phyloP scores from a whole-genome alignment of 2,329 filamentous ascomycete species.

The Diaporthe amygdali region DNA sequence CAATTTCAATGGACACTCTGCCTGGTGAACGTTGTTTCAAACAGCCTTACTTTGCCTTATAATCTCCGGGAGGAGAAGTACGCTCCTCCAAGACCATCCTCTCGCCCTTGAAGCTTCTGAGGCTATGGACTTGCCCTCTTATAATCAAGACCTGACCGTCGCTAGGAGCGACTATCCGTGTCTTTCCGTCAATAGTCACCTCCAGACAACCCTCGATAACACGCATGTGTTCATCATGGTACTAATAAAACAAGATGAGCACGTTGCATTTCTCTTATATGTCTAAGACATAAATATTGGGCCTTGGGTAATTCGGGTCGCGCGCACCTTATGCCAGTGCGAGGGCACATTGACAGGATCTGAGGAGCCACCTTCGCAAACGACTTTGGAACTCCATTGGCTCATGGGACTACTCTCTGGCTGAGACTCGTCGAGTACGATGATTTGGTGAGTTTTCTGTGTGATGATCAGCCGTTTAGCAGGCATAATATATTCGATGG shows the following conservation, averaged over 20 bases:
- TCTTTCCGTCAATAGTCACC: neutral
- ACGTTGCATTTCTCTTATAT: neutral
- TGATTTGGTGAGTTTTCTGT: neutral
- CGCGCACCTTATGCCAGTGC: neutral
- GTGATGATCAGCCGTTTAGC: neutral
- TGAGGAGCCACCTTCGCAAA: neutral
- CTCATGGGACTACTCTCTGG: neutral
- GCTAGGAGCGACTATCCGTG: neutral
- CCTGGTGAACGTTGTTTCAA: neutral
- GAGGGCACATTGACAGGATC: neutral
- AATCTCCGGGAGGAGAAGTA: constrained; percentile 6
- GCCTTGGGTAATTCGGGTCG: neutral
- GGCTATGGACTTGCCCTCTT: neutral
- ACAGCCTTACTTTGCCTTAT: constrained; percentile 4
- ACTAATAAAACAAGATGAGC: neutral
- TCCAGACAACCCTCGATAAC: neutral
- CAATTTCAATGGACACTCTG: neutral
- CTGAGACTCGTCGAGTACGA: neutral
- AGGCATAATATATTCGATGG: neutral
- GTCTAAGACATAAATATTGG: neutral
- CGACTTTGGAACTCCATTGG: neutral
- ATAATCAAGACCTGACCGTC: neutral
- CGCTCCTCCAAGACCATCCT: neutral
- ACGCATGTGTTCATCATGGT: neutral
- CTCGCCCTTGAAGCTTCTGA: constrained; percentile 1